Conservation (phyloP, 176 grass and related monocot genomes). For the Hsuehochloa calcarea region DNA sequence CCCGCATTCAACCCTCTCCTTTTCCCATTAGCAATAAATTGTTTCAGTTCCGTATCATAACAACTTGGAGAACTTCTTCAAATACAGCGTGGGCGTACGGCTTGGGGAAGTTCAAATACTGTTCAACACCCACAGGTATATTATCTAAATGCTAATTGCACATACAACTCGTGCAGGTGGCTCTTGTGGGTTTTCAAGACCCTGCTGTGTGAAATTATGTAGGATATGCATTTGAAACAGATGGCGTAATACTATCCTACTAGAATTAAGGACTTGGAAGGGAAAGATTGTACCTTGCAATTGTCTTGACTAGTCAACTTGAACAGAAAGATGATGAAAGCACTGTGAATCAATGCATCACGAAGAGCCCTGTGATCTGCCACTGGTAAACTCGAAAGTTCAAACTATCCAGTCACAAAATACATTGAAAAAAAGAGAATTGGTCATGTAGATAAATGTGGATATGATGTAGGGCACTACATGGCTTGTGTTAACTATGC, state of each 20-base stretch:
- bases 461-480: neutral
- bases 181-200: neutral
- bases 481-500: neutral
- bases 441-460: neutral
- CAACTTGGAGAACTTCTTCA: neutral
- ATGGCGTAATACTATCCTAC: neutral
- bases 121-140: neutral
- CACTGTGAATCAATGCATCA: neutral
- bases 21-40: neutral
- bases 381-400: neutral
- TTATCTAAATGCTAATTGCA: neutral
- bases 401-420: conserved; percentile 13
- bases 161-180: neutral
- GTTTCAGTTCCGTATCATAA: neutral
- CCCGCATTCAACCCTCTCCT: neutral
- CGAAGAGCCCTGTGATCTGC: neutral
- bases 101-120: conserved; percentile 4
- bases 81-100: neutral
- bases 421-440: neutral
- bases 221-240: neutral
- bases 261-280: neutral
- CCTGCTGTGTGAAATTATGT: neutral
- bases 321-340: neutral
- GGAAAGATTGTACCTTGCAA: neutral
- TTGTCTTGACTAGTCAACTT: neutral